Evolutionary conservation across 208 protist genomes (phyloP).

Genomic region (Lotmaria passim): DNA sequence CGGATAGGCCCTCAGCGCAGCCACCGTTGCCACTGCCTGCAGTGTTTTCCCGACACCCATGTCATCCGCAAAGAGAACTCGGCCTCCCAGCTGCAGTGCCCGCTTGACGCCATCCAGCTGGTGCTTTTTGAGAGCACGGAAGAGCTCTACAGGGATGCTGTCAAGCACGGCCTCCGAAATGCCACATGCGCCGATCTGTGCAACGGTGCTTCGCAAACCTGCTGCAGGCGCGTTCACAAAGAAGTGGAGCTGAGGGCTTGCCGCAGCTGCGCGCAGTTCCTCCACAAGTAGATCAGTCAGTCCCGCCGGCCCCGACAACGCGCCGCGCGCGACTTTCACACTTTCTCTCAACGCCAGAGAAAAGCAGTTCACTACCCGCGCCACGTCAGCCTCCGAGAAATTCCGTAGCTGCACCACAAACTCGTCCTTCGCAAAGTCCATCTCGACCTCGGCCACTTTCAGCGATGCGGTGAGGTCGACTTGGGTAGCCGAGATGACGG

Average conservation of each 20-base stretch:
- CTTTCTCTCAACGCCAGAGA: constrained; percentile 33
- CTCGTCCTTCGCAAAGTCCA: constrained; percentile 37
- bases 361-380: constrained; percentile 14
- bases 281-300: constrained; percentile 32
- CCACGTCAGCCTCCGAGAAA: constrained; percentile 20
- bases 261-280: constrained; percentile 33
- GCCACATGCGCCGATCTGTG: neutral
- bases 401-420: constrained; percentile 33
- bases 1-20: constrained; percentile 64
- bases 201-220: constrained; percentile 6
- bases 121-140: constrained; percentile 47
- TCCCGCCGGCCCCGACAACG: constrained; percentile 22
- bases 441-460: constrained; percentile 52
- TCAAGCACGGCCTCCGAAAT: constrained; percentile 5
- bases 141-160: constrained; percentile 31
- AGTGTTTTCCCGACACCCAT: constrained; percentile 91
- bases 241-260: constrained; percentile 25
- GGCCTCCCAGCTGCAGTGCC: constrained; percentile 51
- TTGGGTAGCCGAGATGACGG: constrained; percentile 42
- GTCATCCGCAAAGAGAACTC: constrained; percentile 78
- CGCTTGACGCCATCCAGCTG: constrained; percentile 66
- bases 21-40: constrained; percentile 66
- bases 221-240: constrained; percentile 29
- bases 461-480: constrained; percentile 37
- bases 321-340: neutral